Evolutionary conservation across 2,329 filamentous ascomycete species (phyloP).

Genomic region (Didymella lethalis): DNA sequence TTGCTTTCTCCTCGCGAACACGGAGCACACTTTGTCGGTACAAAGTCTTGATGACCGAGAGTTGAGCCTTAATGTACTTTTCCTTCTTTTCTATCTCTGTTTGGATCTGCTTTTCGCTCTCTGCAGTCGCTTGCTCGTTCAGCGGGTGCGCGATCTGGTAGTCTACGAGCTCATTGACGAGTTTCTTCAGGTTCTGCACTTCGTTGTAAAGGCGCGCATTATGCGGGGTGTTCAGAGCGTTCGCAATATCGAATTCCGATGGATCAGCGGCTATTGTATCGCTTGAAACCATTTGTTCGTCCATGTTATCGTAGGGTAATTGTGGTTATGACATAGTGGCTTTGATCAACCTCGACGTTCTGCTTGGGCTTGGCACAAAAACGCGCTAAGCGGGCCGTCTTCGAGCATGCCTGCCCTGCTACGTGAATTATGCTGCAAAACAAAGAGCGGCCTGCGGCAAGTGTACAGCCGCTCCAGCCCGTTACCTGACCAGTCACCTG

Average conservation of each 20-base stretch:
- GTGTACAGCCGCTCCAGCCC: not conserved
- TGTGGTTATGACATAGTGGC: conserved; percentile 6
- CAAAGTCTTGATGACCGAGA: conserved; percentile 67
- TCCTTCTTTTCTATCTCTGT: conserved; percentile 57
- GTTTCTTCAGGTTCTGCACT: conserved; percentile 43
- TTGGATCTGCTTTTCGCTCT: conserved; percentile 34
- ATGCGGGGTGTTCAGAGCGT: conserved; percentile 42
- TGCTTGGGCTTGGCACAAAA: conserved; percentile 1
- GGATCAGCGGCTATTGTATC: conserved; percentile 26
- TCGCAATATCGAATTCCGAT: conserved; percentile 33
- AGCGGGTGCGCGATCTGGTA: conserved; percentile 42
- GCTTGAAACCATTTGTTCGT: conserved; percentile 17
- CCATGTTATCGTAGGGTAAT: conserved; percentile 17
- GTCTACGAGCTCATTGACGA: conserved; percentile 44
- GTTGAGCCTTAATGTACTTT: conserved; percentile 77
- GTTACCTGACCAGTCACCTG: not conserved
- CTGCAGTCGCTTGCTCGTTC: conserved; percentile 26
- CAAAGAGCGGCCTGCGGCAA: not conserved
- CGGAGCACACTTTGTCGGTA: conserved; percentile 83
- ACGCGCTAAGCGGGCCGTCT: conserved; percentile 2
- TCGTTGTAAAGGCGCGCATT: conserved; percentile 42
- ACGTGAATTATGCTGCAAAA: not conserved
- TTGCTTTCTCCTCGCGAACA: conserved; percentile 83
- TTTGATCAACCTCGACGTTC: not conserved
- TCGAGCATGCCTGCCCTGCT: not conserved